Conservation (phyloP, 345 rosid genomes). For the Acer yangbiense region DNA sequence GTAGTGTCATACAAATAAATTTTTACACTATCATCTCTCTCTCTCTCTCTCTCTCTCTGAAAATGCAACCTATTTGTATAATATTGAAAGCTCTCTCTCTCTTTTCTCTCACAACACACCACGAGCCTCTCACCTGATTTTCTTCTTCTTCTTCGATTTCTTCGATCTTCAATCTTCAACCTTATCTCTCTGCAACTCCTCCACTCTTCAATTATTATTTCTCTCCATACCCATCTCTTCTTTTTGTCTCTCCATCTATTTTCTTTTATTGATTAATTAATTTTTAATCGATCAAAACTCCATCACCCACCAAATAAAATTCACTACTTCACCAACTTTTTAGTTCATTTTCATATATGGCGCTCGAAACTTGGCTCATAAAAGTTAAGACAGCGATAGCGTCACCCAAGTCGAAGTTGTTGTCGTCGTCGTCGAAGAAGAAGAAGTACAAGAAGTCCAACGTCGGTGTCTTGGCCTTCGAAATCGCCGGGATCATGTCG, state of each 20-base stretch:
- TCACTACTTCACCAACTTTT: neutral
- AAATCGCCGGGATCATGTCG: constrained; percentile 80
- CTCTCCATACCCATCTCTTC: constrained; percentile 12
- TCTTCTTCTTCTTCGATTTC: constrained; percentile 17
- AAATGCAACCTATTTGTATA: constrained; percentile 17
- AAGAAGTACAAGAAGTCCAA: constrained; percentile 35
- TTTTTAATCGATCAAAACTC: neutral
- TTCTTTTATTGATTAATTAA: neutral
- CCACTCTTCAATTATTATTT: constrained; percentile 33
- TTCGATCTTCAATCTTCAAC: constrained; percentile 7
- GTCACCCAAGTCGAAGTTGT: constrained; percentile 26
- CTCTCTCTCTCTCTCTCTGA: neutral
- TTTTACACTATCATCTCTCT: neutral
- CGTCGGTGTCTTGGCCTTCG: constrained; percentile 73
- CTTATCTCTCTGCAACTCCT: constrained; percentile 34
- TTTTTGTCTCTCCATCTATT: constrained; percentile 3
- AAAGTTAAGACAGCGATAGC: constrained; percentile 72
- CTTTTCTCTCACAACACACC: constrained; percentile 27
- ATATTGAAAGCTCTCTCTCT: constrained; percentile 34
- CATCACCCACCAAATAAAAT: neutral
- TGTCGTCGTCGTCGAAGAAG: constrained; percentile 14
- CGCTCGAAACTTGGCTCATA: constrained; percentile 81
- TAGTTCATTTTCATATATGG: constrained; percentile 39
- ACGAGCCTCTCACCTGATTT: constrained; percentile 45
- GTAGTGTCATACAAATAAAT: neutral